Evolutionary conservation across 768 basidiomycete species (phyloP), one percentile per base, ranked within the genome.

Genomic region (Mycena pura): DNA sequence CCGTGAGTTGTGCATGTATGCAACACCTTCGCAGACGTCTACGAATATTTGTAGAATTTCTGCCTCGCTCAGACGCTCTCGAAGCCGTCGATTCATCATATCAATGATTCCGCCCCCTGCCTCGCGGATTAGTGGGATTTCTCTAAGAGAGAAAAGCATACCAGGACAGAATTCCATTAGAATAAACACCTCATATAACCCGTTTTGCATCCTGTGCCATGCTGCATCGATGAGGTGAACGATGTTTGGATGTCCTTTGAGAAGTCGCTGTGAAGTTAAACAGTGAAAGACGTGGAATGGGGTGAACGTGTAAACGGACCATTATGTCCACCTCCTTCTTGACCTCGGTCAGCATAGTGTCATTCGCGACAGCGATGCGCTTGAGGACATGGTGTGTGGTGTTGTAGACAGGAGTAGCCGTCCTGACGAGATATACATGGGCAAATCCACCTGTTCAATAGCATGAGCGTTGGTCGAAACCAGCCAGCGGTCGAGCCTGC

Each of bases 241-340:
- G 65, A 99, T 93, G 73, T 97, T 95, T 3, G 95, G 92, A 72
- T 97, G 96, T 22, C 94, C 92, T 77, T 92, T 90, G 59, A 99
- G 81, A 53, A 94, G 80, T 77, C 94, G 88, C 95, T 96, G 76
- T 61, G 69, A 36, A 43, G 43, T 44, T 54, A 68, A 65, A 66
- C 76, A 68, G 76, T 73, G 63, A 58, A 64, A 60, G 70, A 50
- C 44, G 43, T 61, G 34, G 45, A 64, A 17, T 54, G 44, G 39
- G 6, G 38, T 58, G 49, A 38, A 63, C 61, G 40, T 17, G 32
- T 55, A 21, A 19, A 69, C 84, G 69, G 70, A 98, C 97, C 97
- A 99, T 99, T 65, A 99, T 93, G 70, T 99, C 95, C 43, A 99
- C 97, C 76, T 99, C 97, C 77, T 91, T 95, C 82, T 93, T 92